phyloP scores from a whole-genome alignment of 495 filamentous ascomycete genomes.

The Evernia prunastri region DNA sequence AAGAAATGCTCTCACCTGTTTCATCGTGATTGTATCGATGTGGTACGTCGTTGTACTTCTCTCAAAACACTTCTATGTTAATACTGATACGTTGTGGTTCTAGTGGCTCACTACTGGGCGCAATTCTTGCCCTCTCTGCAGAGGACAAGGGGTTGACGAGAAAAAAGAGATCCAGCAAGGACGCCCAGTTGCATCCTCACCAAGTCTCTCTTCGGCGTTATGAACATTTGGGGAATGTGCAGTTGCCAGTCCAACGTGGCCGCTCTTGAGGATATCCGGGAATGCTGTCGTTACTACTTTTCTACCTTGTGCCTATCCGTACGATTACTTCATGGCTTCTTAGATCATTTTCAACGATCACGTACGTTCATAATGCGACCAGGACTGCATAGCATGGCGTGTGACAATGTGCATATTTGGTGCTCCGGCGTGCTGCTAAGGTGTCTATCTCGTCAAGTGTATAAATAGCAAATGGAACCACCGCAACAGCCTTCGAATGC shows the following conservation, averaged over 20 bases:
- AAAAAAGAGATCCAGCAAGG: constrained; percentile 26
- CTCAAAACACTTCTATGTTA: constrained; percentile 17
- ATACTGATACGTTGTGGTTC: constrained; percentile 9
- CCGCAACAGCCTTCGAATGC: neutral
- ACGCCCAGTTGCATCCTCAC: constrained; percentile 2
- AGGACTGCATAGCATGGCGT: neutral
- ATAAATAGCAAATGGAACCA: neutral
- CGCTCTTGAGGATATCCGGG: neutral
- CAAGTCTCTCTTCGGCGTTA: neutral
- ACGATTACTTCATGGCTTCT: neutral
- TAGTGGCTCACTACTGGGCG: constrained; percentile 76
- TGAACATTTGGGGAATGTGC: neutral
- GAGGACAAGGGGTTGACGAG: constrained; percentile 65
- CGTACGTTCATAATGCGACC: neutral
- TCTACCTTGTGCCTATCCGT: neutral
- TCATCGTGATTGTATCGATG: constrained; percentile 69
- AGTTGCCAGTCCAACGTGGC: neutral
- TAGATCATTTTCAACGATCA: neutral
- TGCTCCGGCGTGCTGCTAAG: neutral
- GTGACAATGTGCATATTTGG: neutral
- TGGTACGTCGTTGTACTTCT: constrained; percentile 44
- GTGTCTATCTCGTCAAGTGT: neutral
- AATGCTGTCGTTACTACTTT: neutral
- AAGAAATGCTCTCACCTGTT: constrained; percentile 64
- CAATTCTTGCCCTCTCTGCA: constrained; percentile 70